phyloP scores from a whole-genome alignment of 164 flowering plant genomes.

The Chimonanthus praecox region DNA sequence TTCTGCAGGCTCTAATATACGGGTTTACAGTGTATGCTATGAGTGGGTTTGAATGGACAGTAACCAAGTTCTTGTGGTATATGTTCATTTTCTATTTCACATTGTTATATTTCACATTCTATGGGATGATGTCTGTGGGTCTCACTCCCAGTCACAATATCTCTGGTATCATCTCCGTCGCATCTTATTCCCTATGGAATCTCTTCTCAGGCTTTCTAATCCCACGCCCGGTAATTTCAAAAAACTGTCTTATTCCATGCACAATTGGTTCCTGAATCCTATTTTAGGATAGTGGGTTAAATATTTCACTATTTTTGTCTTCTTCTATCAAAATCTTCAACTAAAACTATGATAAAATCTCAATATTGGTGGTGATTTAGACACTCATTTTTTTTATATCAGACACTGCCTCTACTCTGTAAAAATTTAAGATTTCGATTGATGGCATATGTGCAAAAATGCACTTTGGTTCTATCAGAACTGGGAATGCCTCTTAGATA shows the following conservation, averaged over 20 bases:
- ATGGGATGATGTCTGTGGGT: slow-evolving; percentile 44
- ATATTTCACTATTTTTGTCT: too few relatives aligned
- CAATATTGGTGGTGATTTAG: too few relatives aligned
- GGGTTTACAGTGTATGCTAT: slow-evolving; percentile 33
- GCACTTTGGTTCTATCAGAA: too few relatives aligned
- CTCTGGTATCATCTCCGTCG: slow-evolving; percentile 28
- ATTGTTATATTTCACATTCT: slow-evolving; percentile 38
- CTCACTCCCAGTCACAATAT: slow-evolving; percentile 33
- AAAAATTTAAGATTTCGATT: too few relatives aligned
- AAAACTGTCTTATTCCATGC: background rate
- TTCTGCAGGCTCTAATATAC: slow-evolving; percentile 26
- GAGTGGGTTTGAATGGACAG: slow-evolving; percentile 38
- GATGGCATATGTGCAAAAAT: too few relatives aligned
- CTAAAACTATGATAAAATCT: too few relatives aligned
- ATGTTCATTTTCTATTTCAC: slow-evolving; percentile 34
- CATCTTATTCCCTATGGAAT: slow-evolving; percentile 30
- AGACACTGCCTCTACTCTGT: too few relatives aligned
- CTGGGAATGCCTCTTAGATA: too few relatives aligned
- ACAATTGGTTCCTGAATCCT: too few relatives aligned
- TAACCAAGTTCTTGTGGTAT: slow-evolving; percentile 35
- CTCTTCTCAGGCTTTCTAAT: slow-evolving; percentile 41
- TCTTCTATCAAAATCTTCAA: too few relatives aligned
- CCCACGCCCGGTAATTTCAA: slow-evolving; percentile 20
- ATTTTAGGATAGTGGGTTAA: too few relatives aligned
- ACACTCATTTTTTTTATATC: too few relatives aligned